phyloP scores from a whole-genome alignment of 192 early-diverging fungal genomes.

The Allomyces javanicus region DNA sequence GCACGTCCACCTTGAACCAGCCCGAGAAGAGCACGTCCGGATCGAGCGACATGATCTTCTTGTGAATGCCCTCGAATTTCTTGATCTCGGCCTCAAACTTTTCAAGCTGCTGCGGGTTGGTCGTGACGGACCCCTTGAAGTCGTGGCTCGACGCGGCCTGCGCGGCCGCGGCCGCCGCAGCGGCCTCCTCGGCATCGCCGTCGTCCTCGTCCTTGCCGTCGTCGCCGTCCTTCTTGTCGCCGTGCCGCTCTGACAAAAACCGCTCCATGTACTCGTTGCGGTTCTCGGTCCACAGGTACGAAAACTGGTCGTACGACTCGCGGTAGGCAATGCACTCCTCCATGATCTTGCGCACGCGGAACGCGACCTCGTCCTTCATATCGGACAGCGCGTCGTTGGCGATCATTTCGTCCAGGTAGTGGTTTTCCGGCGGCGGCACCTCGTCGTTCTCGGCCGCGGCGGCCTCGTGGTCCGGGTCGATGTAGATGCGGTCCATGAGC shows the following conservation, averaged over 20 bases:
- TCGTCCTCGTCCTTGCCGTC: conserved; percentile 2
- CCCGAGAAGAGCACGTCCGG: conserved; percentile 34
- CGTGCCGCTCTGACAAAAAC: conserved; percentile 19
- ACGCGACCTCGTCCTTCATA: conserved; percentile 17
- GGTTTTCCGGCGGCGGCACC: conserved; percentile 12
- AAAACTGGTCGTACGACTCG: conserved; percentile 38
- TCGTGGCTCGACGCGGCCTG: not conserved
- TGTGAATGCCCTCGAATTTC: conserved; percentile 43
- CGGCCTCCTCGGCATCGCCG: conserved; percentile 14
- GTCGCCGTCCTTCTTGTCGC: conserved; percentile 15
- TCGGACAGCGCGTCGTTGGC: conserved; percentile 20
- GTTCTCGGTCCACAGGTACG: conserved; percentile 46
- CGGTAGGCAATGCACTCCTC: conserved; percentile 27
- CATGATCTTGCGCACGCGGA: conserved; percentile 21
- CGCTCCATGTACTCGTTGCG: conserved; percentile 44
- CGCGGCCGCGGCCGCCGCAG: not conserved
- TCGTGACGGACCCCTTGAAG: not conserved
- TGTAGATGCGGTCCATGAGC: conserved; percentile 26
- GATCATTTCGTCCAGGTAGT: conserved; percentile 36
- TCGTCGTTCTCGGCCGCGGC: conserved; percentile 9
- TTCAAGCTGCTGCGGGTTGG: conserved; percentile 27
- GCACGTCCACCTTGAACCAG: conserved; percentile 41
- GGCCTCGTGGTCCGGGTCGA: conserved; percentile 2
- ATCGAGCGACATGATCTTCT: conserved; percentile 41
- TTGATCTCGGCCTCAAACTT: conserved; percentile 42